phyloP scores from a whole-genome alignment of 73 alveolate species.

The Urostyla sp. region DNA sequence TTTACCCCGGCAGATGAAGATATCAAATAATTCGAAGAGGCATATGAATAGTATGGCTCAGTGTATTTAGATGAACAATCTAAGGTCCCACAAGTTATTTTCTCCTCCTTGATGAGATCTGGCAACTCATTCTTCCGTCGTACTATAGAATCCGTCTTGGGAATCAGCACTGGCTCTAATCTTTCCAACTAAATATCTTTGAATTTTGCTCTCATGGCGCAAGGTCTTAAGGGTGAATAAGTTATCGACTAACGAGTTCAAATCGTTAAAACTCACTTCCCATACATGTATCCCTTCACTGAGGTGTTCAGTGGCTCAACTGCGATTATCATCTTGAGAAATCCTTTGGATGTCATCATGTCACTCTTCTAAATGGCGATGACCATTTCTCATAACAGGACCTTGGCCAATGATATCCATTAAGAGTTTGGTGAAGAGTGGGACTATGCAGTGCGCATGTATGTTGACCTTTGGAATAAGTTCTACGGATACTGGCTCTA shows the following conservation, averaged over 20 bases:
- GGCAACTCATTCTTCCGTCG: slow-evolving; percentile 42
- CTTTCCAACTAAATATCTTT: slow-evolving; percentile 1
- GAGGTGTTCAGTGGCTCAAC: slow-evolving; percentile 13
- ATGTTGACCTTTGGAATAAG: background rate
- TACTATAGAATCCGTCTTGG: slow-evolving; percentile 14
- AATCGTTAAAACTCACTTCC: slow-evolving; percentile 67
- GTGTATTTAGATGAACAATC: slow-evolving; percentile 29
- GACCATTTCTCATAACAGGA: slow-evolving; percentile 34
- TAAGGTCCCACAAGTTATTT: slow-evolving; percentile 5
- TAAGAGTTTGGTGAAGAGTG: background rate
- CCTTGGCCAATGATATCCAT: background rate
- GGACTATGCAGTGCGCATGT: background rate
- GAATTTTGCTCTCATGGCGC: slow-evolving; percentile 28
- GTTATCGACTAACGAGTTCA: slow-evolving; percentile 56
- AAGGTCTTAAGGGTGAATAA: slow-evolving; percentile 34
- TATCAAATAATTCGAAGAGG: slow-evolving; percentile 15
- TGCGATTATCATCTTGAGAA: background rate
- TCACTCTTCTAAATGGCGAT: background rate
- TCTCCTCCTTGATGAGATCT: background rate
- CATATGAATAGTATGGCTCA: background rate
- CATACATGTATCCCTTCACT: slow-evolving; percentile 30
- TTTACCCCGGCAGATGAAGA: background rate
- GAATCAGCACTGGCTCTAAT: slow-evolving; percentile 40
- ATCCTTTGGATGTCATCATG: background rate
- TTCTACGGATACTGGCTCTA: background rate